Evolutionary conservation across 2,329 filamentous ascomycete species (phyloP).

Genomic region (Myriangium duriaei): DNA sequence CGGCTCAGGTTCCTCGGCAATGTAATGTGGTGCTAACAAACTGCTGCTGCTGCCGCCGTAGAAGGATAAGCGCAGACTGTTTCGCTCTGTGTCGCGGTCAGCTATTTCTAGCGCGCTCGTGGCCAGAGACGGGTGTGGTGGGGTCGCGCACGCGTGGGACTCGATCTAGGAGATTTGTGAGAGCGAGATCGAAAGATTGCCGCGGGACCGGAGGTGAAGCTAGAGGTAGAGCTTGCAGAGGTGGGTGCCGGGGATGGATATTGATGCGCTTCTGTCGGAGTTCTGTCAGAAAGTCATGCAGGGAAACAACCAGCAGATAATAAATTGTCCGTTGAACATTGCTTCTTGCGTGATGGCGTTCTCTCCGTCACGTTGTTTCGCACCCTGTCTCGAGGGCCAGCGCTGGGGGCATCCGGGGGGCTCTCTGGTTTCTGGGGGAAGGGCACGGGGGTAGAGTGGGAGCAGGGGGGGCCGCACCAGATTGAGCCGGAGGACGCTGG

Average conservation of each 20-base stretch:
- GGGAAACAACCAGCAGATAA: neutral
- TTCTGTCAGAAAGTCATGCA: neutral
- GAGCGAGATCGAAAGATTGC: neutral
- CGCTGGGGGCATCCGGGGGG: neutral
- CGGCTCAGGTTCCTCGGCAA: neutral
- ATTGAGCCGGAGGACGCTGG: neutral
- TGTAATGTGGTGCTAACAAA: too few species aligned
- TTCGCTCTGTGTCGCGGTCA: neutral
- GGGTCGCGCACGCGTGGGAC: neutral
- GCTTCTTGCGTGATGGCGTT: neutral
- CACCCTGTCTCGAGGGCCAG: neutral
- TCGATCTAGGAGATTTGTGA: neutral
- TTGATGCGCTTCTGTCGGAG: too few species aligned
- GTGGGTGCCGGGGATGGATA: neutral
- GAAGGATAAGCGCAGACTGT: neutral
- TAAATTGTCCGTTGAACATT: neutral
- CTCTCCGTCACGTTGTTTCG: neutral
- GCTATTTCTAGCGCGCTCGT: too few species aligned
- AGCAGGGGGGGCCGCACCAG: conserved; percentile 26
- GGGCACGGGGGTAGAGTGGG: conserved; percentile 81
- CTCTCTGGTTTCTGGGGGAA: conserved; percentile 55
- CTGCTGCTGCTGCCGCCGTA: neutral
- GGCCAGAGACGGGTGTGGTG: neutral
- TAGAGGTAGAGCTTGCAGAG: neutral
- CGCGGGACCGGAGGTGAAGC: neutral